Conservation (phyloP, 176 grass and related monocot species). For the Lolium rigidum region DNA sequence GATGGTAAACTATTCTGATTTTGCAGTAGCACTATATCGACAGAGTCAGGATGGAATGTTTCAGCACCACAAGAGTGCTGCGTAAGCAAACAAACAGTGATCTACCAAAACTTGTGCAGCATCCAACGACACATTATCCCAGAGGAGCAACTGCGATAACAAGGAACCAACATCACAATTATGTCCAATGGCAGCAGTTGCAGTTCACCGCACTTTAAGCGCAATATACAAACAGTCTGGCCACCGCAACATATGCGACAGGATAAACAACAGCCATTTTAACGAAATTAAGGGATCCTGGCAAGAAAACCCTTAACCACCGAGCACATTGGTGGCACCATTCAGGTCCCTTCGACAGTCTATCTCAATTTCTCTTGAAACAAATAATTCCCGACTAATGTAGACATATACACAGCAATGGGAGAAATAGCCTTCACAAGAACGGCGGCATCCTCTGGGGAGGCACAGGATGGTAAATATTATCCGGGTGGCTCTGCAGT, state of each 20-base stretch:
- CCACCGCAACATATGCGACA: constrained; percentile 24
- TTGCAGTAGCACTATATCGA: too few relatives aligned
- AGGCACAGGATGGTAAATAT: constrained; percentile 55
- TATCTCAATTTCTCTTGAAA: constrained; percentile 31
- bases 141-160: not conserved
- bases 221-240: constrained; percentile 16
- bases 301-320: not conserved
- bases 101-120: not conserved
- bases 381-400: constrained; percentile 43
- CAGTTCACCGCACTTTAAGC: constrained; percentile 22
- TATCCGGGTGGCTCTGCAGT: constrained; percentile 54
- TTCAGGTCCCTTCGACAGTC: not conserved
- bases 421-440: constrained; percentile 47
- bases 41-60: too few relatives aligned
- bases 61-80: not conserved
- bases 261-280: constrained; percentile 35
- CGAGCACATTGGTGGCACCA: constrained; percentile 8
- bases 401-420: constrained; percentile 44
- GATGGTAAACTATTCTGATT: too few relatives aligned
- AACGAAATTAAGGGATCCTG: constrained; percentile 27
- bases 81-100: not conserved
- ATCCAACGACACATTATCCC: not conserved
- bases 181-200: constrained; percentile 34
- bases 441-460: constrained; percentile 65
- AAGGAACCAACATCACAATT: constrained; percentile 20